Percentiles rank a stretch among this genome's conserved stretches.
These are phyloP conservation scores for Saturnispora kantuleensis DNA, from an alignment of 805 yeast genomes.

Conservation along the genomic window DNA sequence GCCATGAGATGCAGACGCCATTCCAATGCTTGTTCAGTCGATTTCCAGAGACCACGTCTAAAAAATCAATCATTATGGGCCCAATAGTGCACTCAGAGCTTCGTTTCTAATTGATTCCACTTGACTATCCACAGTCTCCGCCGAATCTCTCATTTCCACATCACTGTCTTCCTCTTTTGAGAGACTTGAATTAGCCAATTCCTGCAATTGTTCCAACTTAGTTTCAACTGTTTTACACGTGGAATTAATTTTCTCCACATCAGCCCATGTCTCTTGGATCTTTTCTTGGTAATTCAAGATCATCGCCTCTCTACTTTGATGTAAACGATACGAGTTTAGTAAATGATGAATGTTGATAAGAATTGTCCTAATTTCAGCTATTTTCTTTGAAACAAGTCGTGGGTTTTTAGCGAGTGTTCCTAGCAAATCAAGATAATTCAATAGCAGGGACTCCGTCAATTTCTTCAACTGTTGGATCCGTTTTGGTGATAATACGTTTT, in stretches of 20 bases:
- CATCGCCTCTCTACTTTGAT: constrained; percentile 85
- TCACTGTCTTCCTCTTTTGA: not conserved
- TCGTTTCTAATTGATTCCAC: not conserved
- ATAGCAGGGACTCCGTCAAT: constrained; percentile 64
- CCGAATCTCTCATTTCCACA: not conserved
- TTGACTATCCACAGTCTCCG: not conserved
- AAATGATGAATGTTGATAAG: constrained; percentile 87
- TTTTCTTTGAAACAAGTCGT: constrained; percentile 42
- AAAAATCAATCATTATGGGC: no score
- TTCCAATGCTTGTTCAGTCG: no score
- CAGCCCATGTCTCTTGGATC: constrained; percentile 31
- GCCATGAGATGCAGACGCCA: no score
- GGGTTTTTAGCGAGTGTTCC: constrained; percentile 75
- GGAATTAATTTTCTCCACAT: constrained; percentile 34
- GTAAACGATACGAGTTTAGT: constrained; percentile 86
- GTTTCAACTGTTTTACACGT: constrained; percentile 32
- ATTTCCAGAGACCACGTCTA: no score
- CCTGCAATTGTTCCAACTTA: constrained; percentile 23
- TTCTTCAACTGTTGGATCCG: constrained; percentile 70
- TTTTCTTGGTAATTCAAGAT: constrained; percentile 64
- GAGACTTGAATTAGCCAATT: constrained; percentile 1
- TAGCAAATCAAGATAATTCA: constrained; percentile 73
- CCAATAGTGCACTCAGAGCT: constrained; percentile 1
- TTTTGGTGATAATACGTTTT: constrained; percentile 33
- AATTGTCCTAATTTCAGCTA: constrained; percentile 71